Base-by-base conservation (phyloP, 441 rosid species). In the Pelargonium myrrhifolium region DNA sequence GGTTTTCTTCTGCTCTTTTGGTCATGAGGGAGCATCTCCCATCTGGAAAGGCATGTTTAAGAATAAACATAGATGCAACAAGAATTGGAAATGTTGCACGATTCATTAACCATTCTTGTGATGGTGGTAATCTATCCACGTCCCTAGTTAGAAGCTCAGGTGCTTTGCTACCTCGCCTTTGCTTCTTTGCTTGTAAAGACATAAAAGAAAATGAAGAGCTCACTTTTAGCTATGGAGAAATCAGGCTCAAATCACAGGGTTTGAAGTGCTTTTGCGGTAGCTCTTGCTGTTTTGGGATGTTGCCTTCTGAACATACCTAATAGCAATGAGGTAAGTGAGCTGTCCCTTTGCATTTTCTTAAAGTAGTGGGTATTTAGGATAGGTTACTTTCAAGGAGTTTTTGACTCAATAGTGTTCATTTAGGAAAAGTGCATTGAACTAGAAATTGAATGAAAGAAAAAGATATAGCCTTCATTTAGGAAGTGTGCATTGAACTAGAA, bases 21-120 rank as follows among this genome's bases (percentile, higher is more conserved):
- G 95, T 93, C 22, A 82, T 90, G 80, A 87, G 96, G 21, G 98
- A 93, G 81, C 90, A 89, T 83, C 96, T 91, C 45, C 97, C 93
- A 39, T 89, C 96, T 3, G 84, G 92, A 53, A 83, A 85, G 68
- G 90, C 96, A 49, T 93, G 95, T 75, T 76, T 91, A 72, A 85
- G 99, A 76, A 75, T 93, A 45, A 93, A 93, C 79, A 84, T 91
- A 0, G 95, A 89, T 68, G 96, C 96, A 72, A 93, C 98, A 3
- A 77, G 81, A 59, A 77, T 81, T 0, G 98, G 97, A 62, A 93
- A 90, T 31, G 74, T 89, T 28, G 90, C 89, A 18, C 81, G 93
- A 56, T 89, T 91, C 79, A 82, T 93, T 15, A 90, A 89, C 83
- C 99, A 89, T 80, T 91, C 97, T 42, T 93, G 97, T 68, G 97